phyloP scores from a whole-genome alignment of 1,284 basidiomycete species.

The Fomitiporia mediterranea region DNA sequence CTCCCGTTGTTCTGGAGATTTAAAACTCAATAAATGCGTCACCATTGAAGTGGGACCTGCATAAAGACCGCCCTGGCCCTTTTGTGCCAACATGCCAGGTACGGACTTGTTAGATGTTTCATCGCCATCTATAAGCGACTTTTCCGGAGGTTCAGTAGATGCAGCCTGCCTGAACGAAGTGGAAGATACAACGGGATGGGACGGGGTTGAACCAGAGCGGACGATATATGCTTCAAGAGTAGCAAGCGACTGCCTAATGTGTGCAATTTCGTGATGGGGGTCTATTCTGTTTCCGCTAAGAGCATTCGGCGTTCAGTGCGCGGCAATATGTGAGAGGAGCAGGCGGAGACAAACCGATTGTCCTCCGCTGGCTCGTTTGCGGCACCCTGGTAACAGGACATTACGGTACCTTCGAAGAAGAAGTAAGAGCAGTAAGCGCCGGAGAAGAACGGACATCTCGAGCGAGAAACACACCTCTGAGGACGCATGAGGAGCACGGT shows the following conservation, averaged over 20 bases:
- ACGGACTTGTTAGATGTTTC: conserved; percentile 45
- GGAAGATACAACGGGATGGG: conserved; percentile 13
- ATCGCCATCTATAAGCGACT: conserved; percentile 9
- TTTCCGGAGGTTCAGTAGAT: conserved; percentile 25
- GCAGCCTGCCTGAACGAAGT: conserved; percentile 5
- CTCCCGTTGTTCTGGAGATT: conserved; percentile 34
- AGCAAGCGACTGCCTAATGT: conserved; percentile 67
- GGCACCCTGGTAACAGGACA: conserved; percentile 71
- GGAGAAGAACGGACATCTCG: background rate
- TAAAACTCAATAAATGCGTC: conserved; percentile 60
- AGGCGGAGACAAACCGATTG: conserved; percentile 26
- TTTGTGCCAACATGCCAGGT: conserved; percentile 63
- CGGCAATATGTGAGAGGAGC: background rate
- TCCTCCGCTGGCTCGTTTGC: conserved; percentile 45
- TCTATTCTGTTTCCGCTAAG: conserved; percentile 50
- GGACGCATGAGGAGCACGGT: conserved; percentile 76
- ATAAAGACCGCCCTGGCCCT: conserved; percentile 62
- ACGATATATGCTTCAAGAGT: conserved; percentile 67
- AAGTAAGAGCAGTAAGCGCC: background rate
- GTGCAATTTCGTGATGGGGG: conserved; percentile 65
- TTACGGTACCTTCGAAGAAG: conserved; percentile 53
- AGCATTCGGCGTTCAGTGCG: background rate
- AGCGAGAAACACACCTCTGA: conserved; percentile 49
- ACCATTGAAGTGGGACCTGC: conserved; percentile 68
- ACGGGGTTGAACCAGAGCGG: conserved; percentile 24